Evolutionary conservation across 1,284 basidiomycete species (phyloP).

Genomic region (Ceratobasidium sp.): DNA sequence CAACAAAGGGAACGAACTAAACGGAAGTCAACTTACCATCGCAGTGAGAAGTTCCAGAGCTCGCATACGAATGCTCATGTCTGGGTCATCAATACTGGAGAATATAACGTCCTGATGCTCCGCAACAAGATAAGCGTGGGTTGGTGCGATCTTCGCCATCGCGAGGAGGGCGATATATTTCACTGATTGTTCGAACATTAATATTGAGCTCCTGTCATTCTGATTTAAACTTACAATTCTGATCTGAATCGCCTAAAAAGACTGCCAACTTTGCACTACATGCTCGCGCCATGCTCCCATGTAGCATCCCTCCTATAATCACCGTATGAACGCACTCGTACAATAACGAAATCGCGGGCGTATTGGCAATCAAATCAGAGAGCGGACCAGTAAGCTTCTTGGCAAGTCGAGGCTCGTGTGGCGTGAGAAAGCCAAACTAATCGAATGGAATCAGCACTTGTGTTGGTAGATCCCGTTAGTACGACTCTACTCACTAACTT

Average conservation of each 20-base stretch:
- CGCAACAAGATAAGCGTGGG: conserved; percentile 91
- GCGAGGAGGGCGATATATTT: conserved; percentile 97
- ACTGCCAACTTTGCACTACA: conserved; percentile 95
- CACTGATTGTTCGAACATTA: conserved; percentile 67
- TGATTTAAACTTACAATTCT: conserved; percentile 80
- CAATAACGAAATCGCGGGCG: conserved; percentile 93
- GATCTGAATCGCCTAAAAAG: conserved; percentile 94
- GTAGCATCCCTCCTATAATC: conserved; percentile 97
- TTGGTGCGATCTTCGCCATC: conserved; percentile 95
- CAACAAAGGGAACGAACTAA: background rate
- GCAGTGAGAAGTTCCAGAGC: conserved; percentile 94
- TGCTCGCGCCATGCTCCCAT: conserved; percentile 82
- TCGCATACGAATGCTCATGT: conserved; percentile 95
- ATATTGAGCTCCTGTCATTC: background rate
- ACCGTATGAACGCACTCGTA: conserved; percentile 99
- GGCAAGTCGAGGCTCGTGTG: conserved; percentile 92
- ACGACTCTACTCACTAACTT: conserved; percentile 80
- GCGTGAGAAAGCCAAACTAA: conserved; percentile 92
- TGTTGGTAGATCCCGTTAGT: background rate
- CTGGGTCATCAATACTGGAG: conserved; percentile 90
- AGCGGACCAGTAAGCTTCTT: conserved; percentile 95
- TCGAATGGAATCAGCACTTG: conserved; percentile 41
- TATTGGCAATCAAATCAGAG: conserved; percentile 94
- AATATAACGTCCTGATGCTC: conserved; percentile 95
- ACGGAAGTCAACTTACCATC: conserved; percentile 74